Base-by-base conservation (phyloP, 208 protist genomes). In the Leishmania major region DNA sequence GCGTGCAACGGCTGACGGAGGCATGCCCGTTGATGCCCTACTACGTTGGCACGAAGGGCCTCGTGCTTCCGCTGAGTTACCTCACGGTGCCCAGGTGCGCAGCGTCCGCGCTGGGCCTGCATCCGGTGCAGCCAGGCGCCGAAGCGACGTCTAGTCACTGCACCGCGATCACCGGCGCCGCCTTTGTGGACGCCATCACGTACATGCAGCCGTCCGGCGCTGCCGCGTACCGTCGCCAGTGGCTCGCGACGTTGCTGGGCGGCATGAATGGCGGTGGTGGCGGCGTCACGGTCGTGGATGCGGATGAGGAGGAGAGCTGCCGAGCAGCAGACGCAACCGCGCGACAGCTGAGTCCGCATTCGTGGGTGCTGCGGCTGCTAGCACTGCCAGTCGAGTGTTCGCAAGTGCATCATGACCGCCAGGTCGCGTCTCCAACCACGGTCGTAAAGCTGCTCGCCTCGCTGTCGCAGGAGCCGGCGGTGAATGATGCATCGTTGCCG, bases 281-380 rank as follows among this genome's bases (percentile, higher is more conserved):
- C 35, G 35, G 31, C n/a, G 49, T 75, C 51, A 19, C 62, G 11
- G 47, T 25, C 11, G 37, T 19, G 17, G 47, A n/a, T 7, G 53
- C 55, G 2, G 28, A 47, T 15, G 53, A 31, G 22, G 66, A 37
- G 31, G 62, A n/a, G n/a, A 66, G 35, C 59, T 69, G 37, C 3
- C 25, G 1, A 35, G 28, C 35, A 10, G 3, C 70, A 59, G n/a
- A 62, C 19, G 31, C 75, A 1, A 59, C 35, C 37, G 10, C 75
- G 40, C 37, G 0, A 22, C 53, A 45, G 57, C 57, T 80, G 19
- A 72, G 62, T n/a, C 60, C 64, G 47, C 17, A 40, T 19, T 71
- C 72, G 51, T 86, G 82, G 82, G 73, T 72, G 74, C 45, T 78
- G 64, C 82, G 49, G 15, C 35, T 86, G 60, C 74, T 86, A 59